Conservation (phyloP, 2,329 filamentous ascomycete species). For the Talaromyces albobiverticillius region DNA sequence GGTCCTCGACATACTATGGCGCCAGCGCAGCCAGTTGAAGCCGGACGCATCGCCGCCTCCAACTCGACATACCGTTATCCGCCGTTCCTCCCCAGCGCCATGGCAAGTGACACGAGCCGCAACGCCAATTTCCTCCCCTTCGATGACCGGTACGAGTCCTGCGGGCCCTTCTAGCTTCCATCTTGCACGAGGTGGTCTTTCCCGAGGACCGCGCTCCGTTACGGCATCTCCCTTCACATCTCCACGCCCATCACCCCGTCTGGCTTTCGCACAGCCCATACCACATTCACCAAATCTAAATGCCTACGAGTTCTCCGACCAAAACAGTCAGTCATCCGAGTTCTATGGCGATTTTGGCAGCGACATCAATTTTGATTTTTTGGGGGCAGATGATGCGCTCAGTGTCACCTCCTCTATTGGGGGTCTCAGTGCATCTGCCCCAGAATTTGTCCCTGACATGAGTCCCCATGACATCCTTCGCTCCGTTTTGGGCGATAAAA, state of each 20-base stretch:
- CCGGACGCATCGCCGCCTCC: conserved; percentile 70
- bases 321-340: conserved; percentile 69
- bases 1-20: conserved; percentile 80
- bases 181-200: conserved; percentile 69
- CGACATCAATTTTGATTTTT: conserved; percentile 89
- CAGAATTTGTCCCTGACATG: conserved; percentile 87
- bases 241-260: conserved; percentile 84
- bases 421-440: conserved; percentile 68
- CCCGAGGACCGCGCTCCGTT: conserved; percentile 70
- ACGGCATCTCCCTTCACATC: conserved; percentile 89
- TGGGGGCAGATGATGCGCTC: conserved; percentile 81
- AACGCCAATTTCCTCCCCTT: conserved; percentile 81
- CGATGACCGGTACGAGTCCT: conserved; percentile 72
- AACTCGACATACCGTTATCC: conserved; percentile 81
- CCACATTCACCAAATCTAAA: conserved; percentile 92
- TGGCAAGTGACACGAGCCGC: conserved; percentile 76
- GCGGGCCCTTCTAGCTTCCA: conserved; percentile 77
- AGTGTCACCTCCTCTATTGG: conserved; percentile 77
- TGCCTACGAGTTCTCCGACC: conserved; percentile 91
- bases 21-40: conserved; percentile 26
- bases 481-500: conserved; percentile 84
- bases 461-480: conserved; percentile 96
- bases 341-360: conserved; percentile 87
- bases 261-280: conserved; percentile 88
- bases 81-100: conserved; percentile 85